Conservation (phyloP, 257 asterid species). For the Ballota nigra region DNA sequence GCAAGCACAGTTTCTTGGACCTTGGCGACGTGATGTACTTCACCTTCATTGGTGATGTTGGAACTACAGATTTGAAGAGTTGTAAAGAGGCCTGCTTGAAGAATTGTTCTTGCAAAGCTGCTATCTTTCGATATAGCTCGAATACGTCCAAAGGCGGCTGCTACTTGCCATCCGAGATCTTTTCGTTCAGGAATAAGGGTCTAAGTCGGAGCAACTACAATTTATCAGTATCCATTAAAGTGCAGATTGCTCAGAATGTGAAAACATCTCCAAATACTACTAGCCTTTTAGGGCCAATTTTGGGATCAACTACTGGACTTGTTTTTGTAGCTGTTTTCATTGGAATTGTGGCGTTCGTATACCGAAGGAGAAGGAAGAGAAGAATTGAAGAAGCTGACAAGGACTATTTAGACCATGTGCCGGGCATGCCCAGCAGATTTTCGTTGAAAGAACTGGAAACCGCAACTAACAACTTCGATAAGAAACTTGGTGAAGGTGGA, state of each 20-base stretch:
- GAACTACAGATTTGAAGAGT: no score
- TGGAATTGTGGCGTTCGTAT: neutral
- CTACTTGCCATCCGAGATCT: conserved; percentile 37
- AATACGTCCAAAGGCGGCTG: conserved; percentile 32
- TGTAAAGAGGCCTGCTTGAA: no score
- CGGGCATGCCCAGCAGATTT: conserved; percentile 4
- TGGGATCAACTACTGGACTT: neutral
- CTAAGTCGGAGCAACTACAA: conserved; percentile 8
- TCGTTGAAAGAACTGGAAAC: conserved; percentile 13
- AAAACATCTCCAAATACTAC: neutral
- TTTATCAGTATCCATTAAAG: conserved; percentile 14
- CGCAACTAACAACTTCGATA: conserved; percentile 14
- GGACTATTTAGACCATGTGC: conserved; percentile 5
- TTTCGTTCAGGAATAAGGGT: conserved; percentile 29
- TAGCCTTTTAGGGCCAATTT: neutral
- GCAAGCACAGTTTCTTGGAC: no score
- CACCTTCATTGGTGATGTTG: no score
- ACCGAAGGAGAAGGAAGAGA: neutral
- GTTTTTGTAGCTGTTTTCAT: no score
- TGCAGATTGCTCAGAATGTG: neutral
- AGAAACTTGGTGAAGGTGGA: neutral
- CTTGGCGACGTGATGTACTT: no score
- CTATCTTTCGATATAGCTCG: conserved; percentile 32
- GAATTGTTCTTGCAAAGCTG: no score
- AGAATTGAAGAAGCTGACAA: neutral